These are phyloP conservation scores for Lactarius vividus DNA, from an alignment of 768 basidiomycete genomes.

Conservation along the genomic window DNA sequence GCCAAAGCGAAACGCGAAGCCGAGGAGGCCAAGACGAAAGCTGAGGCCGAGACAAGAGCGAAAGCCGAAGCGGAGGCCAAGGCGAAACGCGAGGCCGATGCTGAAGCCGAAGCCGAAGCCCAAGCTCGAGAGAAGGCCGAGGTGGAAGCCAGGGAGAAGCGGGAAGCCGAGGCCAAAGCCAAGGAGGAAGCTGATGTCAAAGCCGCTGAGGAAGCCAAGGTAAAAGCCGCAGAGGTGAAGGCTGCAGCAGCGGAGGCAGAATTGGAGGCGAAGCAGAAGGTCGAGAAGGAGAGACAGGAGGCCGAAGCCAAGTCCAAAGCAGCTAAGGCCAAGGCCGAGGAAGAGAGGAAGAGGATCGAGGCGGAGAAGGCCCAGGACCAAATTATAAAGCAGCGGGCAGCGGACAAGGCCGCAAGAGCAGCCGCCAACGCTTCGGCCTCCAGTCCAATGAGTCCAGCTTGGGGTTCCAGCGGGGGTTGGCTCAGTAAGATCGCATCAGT, in stretches of 20 bases:
- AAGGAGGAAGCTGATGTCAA: not conserved
- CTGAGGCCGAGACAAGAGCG: not conserved
- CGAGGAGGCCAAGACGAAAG: conserved; percentile 3
- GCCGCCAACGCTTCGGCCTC: not conserved
- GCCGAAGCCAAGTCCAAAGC: not conserved
- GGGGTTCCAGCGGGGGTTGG: not conserved
- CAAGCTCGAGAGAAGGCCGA: not conserved
- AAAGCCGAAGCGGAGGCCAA: not conserved
- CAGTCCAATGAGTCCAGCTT: conserved; percentile 11
- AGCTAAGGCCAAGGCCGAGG: not conserved
- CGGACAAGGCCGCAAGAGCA: conserved; percentile 10
- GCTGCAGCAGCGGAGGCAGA: not conserved
- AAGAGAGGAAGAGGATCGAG: conserved; percentile 2
- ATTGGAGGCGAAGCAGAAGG: not conserved
- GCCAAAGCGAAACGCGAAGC: not conserved
- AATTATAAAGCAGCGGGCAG: not conserved
- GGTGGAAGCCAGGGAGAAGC: not conserved
- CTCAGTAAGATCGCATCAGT: conserved; percentile 2
- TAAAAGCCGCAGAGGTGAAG: not conserved
- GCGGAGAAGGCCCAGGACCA: not conserved
- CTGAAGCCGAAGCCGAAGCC: not conserved
- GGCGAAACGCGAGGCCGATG: not conserved
- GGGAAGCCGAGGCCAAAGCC: not conserved
- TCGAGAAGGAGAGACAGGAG: not conserved
- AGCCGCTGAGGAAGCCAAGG: not conserved